Conservation (phyloP, 805 yeast genomes). For the Candida hungchunana region DNA sequence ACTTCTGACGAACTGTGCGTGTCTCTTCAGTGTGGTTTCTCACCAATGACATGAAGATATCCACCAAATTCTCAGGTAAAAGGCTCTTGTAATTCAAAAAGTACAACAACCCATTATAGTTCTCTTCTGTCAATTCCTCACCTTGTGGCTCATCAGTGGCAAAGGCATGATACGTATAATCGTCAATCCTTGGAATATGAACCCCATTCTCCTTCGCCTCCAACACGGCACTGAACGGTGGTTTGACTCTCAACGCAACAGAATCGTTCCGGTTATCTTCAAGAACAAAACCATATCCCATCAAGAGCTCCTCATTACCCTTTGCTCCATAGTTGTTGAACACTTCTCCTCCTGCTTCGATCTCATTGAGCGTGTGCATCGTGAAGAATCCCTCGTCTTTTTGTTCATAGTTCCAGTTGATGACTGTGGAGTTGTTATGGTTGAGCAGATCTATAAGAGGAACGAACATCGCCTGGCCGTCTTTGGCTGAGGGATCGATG, state of each 20-base stretch:
- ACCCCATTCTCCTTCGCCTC: constrained; percentile 36
- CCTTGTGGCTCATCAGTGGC: constrained; percentile 14
- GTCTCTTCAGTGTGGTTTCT: constrained; percentile 33
- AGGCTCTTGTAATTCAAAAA: constrained; percentile 27
- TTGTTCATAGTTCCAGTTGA: constrained; percentile 53
- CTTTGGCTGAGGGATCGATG: constrained; percentile 31
- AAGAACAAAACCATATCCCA: constrained; percentile 72
- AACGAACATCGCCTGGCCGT: constrained; percentile 56
- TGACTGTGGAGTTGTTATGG: constrained; percentile 59
- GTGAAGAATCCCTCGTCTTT: constrained; percentile 17
- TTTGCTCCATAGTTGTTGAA: constrained; percentile 87
- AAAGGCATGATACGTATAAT: constrained; percentile 38
- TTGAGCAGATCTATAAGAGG: constrained; percentile 80
- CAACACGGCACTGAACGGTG: constrained; percentile 28
- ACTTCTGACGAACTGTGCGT: constrained; percentile 45
- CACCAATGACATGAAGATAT: constrained; percentile 29
- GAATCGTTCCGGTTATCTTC: constrained; percentile 55
- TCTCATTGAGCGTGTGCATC: constrained; percentile 15
- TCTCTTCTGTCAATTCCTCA: constrained; percentile 13
- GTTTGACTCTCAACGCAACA: constrained; percentile 57
- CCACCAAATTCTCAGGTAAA: constrained; percentile 23
- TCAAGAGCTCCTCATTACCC: constrained; percentile 79
- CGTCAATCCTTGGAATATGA: constrained; percentile 33
- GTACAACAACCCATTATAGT: constrained; percentile 30
- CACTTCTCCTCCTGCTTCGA: constrained; percentile 39